Evolutionary conservation across 2,329 filamentous ascomycete species (phyloP).

Genomic region (Cordyceps tenuipes): DNA sequence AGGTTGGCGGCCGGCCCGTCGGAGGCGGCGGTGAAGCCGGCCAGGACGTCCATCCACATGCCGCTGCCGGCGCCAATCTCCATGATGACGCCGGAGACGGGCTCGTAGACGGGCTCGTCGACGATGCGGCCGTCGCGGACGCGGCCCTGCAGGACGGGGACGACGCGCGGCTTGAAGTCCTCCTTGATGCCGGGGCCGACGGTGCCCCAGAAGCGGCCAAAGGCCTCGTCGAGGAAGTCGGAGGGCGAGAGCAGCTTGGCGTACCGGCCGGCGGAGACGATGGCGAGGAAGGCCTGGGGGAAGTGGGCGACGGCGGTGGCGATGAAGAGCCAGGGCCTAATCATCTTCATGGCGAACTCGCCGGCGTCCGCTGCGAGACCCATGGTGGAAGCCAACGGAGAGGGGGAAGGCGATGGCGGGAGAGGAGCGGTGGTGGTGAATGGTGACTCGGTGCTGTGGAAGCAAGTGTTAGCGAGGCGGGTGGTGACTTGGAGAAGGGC

Average conservation of each 20-base stretch:
- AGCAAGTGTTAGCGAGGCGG: not conserved
- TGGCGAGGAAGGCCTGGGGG: constrained; percentile 38
- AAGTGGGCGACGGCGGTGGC: constrained; percentile 38
- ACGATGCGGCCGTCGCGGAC: constrained; percentile 29
- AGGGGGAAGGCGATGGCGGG: not conserved
- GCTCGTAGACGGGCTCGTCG: constrained; percentile 25
- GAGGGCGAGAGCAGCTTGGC: constrained; percentile 32
- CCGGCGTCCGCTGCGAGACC: not conserved
- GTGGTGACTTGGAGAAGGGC: not conserved
- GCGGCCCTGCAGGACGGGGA: constrained; percentile 47
- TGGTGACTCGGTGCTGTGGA: not conserved
- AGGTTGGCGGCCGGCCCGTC: constrained; percentile 12
- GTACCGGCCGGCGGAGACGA: constrained; percentile 29
- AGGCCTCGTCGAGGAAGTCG: constrained; percentile 44
- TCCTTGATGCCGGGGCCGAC: constrained; percentile 43
- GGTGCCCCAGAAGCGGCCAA: constrained; percentile 51
- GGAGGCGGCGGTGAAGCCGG: constrained; percentile 18
- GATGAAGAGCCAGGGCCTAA: constrained; percentile 48
- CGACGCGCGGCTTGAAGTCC: constrained; percentile 33
- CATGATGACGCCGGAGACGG: constrained; percentile 43
- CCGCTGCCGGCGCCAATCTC: constrained; percentile 57
- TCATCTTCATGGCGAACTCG: constrained; percentile 25
- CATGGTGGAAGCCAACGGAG: not conserved
- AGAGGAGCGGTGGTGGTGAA: not conserved
- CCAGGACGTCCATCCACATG: constrained; percentile 50